Evolutionary conservation across 768 basidiomycete species (phyloP), one percentile per base, ranked within the genome.

Genomic region (Phlegmacium glaucopus): DNA sequence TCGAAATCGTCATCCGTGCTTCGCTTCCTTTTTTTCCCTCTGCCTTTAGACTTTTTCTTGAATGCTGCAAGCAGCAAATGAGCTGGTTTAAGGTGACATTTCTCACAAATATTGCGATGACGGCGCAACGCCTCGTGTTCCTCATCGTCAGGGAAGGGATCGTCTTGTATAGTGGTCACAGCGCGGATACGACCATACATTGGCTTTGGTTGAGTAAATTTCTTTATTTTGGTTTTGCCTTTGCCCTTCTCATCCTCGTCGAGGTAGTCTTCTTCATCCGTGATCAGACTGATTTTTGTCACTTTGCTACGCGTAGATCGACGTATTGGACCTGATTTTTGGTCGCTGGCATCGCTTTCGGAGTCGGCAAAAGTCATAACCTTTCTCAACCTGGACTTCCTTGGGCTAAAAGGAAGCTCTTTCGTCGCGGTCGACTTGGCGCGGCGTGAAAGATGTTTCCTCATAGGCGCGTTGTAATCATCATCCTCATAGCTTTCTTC

Each of bases 91-190:
- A 67, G 62, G 48, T 80, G 79, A 51, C 89, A 91, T 60, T 81
- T 91, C 61, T 90, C 88, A 61, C 89, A 91, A 1, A 76, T 63
- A 37, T 64, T 53, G 39, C 87, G 75, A 64, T 91, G 89, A 10
- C 63, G 67, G n/a, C 79, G 65, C 42, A 89, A 68, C 16, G 74
- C 59, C n/a, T 65, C 74, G 3, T 70, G 72, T 27, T 80, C 80
- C 26, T 60, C 60, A 35, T 83, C 79, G 44, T 85, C 81, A 10
- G 80, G 77, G 49, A 71, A 69, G 34, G 66, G 62, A 44, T 77
- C 74, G 44, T 76, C 73, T 42, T 74, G 70, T 28, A 76, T 58
- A 39, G 74, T 72, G 22, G 54, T 61, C 35, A 76, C 60, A 28
- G 64, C 54, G 30, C 72, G 75, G 47, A 78, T 61, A 57, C 66